These are phyloP conservation scores for Schizonepeta tenuifolia DNA, from an alignment of 257 asterid species.

Conservation along the genomic window DNA sequence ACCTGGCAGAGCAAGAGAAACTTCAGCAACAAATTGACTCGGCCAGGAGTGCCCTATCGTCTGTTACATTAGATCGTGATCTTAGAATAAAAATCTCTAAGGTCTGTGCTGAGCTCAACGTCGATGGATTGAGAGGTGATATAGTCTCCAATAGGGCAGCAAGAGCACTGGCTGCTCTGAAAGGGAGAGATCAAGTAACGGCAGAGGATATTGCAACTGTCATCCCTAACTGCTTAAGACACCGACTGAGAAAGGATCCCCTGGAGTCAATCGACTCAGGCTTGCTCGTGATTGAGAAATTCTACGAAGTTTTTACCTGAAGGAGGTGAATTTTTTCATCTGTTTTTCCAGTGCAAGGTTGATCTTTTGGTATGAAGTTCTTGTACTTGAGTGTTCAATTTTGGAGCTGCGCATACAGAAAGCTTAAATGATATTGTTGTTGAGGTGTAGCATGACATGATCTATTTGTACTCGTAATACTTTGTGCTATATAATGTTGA, in stretches of 20 bases:
- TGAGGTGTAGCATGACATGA: slow-evolving; percentile 3
- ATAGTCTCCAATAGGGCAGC: slow-evolving; percentile 92
- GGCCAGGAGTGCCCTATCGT: slow-evolving; percentile 60
- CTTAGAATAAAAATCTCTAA: slow-evolving; percentile 81
- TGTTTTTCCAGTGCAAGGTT: slow-evolving; percentile 23
- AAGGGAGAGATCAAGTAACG: slow-evolving; percentile 78
- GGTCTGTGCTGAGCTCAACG: slow-evolving; percentile 90
- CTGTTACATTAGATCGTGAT: slow-evolving; percentile 72
- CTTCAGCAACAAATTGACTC: slow-evolving; percentile 71
- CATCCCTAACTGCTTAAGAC: slow-evolving; percentile 93
- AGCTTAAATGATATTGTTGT: slow-evolving; percentile 9
- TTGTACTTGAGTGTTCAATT: slow-evolving; percentile 8
- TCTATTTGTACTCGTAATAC: background rate
- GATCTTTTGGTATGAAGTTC: slow-evolving; percentile 22
- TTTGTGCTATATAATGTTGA: slow-evolving; percentile 6
- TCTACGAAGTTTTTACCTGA: slow-evolving; percentile 75
- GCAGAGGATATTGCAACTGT: slow-evolving; percentile 91
- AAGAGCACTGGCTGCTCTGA: slow-evolving; percentile 85
- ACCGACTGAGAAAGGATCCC: slow-evolving; percentile 91
- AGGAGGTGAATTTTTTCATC: slow-evolving; percentile 14
- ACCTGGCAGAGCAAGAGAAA: slow-evolving; percentile 77
- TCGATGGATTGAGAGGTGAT: slow-evolving; percentile 93
- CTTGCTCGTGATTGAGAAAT: slow-evolving; percentile 85
- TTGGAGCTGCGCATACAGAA: background rate
- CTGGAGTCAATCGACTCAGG: slow-evolving; percentile 97